These are phyloP conservation scores for Articulospora tetracladia DNA, from an alignment of 495 filamentous ascomycete genomes.

Conservation along the genomic window DNA sequence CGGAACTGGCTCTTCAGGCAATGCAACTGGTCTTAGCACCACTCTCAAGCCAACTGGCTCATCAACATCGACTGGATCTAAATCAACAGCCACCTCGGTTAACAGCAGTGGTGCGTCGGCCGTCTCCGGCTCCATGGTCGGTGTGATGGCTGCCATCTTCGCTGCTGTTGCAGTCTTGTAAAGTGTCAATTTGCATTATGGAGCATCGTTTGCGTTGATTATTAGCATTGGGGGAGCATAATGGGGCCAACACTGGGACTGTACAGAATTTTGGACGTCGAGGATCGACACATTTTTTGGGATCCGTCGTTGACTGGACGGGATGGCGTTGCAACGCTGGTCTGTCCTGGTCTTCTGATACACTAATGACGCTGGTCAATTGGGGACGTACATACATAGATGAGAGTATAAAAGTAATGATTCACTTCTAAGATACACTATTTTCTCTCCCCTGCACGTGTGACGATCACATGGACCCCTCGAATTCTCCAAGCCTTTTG, in stretches of 20 bases:
- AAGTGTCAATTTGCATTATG: conserved; percentile 7
- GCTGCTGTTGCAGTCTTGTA: conserved; percentile 22
- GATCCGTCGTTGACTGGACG: not conserved
- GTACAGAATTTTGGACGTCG: conserved; percentile 1
- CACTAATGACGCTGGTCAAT: not conserved
- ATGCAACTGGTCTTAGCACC: conserved; percentile 8
- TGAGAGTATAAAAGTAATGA: conserved; percentile 6
- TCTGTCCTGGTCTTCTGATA: not conserved
- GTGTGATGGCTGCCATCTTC: conserved; percentile 14
- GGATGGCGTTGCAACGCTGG: not conserved
- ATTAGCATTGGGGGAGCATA: conserved; percentile 6
- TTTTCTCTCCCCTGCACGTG: not conserved
- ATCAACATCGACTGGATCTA: not conserved
- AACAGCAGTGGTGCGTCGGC: not conserved
- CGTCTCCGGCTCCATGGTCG: conserved; percentile 17
- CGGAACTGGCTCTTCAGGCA: conserved; percentile 15
- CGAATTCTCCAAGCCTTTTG: not conserved
- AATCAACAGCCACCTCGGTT: not conserved
- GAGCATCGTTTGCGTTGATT: not conserved
- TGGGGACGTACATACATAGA: conserved; percentile 1
- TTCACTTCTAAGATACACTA: not conserved
- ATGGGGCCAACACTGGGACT: not conserved
- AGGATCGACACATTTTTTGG: not conserved
- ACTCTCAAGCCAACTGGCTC: conserved; percentile 10
- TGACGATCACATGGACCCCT: not conserved